Conservation (phyloP, 2,329 filamentous ascomycete genomes). For the Exophiala sp. region DNA sequence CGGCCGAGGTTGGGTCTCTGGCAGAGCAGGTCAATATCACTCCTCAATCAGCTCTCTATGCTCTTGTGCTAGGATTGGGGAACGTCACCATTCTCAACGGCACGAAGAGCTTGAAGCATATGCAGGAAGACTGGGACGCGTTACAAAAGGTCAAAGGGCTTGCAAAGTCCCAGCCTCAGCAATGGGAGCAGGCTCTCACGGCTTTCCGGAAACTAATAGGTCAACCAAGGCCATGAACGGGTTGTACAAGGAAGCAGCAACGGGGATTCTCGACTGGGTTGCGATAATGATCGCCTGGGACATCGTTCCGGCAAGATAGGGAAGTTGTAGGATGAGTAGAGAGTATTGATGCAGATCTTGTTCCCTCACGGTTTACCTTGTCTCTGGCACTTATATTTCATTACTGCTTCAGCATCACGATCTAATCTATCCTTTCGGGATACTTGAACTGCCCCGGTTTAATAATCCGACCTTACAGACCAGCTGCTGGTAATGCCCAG, state of each 20-base stretch:
- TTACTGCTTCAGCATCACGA: too few species aligned
- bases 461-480: too few species aligned
- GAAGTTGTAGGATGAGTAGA: too few species aligned
- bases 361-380: too few species aligned
- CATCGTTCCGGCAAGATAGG: too few species aligned
- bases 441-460: too few species aligned
- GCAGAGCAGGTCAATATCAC: conserved; percentile 43
- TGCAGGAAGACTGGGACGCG: conserved; percentile 52
- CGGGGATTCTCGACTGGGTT: too few species aligned
- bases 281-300: too few species aligned
- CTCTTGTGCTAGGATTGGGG: conserved; percentile 53
- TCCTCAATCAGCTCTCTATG: conserved; percentile 52
- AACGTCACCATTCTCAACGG: conserved; percentile 54
- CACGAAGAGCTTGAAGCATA: conserved; percentile 51
- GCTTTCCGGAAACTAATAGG: conserved; percentile 47
- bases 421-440: too few species aligned
- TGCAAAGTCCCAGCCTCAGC: conserved; percentile 43
- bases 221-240: conserved; percentile 25
- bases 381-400: too few species aligned
- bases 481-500: neutral
- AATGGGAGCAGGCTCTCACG: conserved; percentile 50
- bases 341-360: too few species aligned
- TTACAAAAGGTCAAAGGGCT: conserved; percentile 42
- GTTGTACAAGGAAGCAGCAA: neutral
- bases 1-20: conserved; percentile 49